phyloP scores from a whole-genome alignment of 106 monocot species.

The Dioscorea zingiberensis region DNA sequence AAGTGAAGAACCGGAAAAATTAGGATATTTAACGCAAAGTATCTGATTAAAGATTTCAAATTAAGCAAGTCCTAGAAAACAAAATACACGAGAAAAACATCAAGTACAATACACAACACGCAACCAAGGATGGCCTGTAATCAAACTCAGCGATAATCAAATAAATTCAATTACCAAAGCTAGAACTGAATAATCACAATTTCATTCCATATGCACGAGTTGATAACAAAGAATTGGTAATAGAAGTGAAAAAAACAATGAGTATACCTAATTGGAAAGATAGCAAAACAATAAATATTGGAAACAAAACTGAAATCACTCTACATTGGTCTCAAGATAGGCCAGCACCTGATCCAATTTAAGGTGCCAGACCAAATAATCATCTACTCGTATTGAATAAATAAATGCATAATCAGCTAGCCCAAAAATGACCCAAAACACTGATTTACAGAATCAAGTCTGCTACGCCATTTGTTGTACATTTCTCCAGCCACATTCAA shows the following conservation, averaged over 20 bases:
- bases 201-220: not conserved
- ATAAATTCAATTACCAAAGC: too few species aligned
- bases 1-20: constrained; percentile 67
- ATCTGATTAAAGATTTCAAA: too few species aligned
- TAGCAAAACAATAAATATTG: not conserved
- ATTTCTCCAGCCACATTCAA: not conserved
- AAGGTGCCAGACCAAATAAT: not conserved
- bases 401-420: not conserved
- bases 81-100: too few species aligned
- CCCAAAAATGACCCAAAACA: not conserved
- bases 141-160: too few species aligned
- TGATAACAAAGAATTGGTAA: constrained; percentile 5
- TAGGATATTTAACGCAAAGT: too few species aligned
- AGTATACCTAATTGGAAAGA: too few species aligned
- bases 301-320: not conserved
- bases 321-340: not conserved
- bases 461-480: not conserved
- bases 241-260: not conserved
- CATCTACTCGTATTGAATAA: not conserved
- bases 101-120: too few species aligned
- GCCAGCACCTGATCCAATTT: not conserved
- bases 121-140: too few species aligned
- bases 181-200: not conserved
- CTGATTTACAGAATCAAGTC: not conserved
- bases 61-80: too few species aligned